Base-by-base conservation (phyloP, 805 yeast species). In the Metschnikowia cubensis region DNA sequence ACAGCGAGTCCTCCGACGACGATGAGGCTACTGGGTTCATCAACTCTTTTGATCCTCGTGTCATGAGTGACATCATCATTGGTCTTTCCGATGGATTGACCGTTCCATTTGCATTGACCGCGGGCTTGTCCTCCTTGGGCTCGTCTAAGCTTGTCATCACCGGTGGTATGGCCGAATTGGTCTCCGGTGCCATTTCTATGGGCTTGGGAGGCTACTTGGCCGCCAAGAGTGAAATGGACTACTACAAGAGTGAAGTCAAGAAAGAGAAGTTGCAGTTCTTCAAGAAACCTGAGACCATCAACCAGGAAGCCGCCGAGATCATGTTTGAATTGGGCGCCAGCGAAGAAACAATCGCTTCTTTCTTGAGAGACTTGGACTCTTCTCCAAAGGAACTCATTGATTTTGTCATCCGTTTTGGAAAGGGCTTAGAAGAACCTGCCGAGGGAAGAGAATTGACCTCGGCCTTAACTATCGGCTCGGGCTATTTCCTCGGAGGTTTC, bases 31-130 rank as follows among this genome's bases (percentile, higher is more conserved):
- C 29, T n/a, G 71, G 75, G 4, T 59, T 82, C 35, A 74, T 84
- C 53, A 77, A 76, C 35, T 78, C 72, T 42, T 75, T 87, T 47
- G 94, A 87, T 64, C 99, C 99, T 8, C 82, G 99, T 66, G 91
- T 91, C 22, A 88, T 92, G 85, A 84, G 94, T 42, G 98, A 92
- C 67, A 77, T 88, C 49, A 89, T 92, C 58, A 92, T 92, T 63
- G 99, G 99, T 4, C 79, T 92, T 45, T 84, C 94, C 34, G 99
- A 92, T 66, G 99, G 99, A 4, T 78, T 92, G 57, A 92, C 98
- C 0, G 99, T 92, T 37, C 99, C 99, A n/a, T 92, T 92, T 76
- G 99, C 99, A 1, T 78, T 94, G 59, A 94, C 98, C 1, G 98
- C 99, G 0, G 99, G 98, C 44, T 77, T 92, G 49, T 86, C 96